These are phyloP conservation scores for Pelargonium citronellum DNA, from an alignment of 441 rosid species.

Conservation along the genomic window DNA sequence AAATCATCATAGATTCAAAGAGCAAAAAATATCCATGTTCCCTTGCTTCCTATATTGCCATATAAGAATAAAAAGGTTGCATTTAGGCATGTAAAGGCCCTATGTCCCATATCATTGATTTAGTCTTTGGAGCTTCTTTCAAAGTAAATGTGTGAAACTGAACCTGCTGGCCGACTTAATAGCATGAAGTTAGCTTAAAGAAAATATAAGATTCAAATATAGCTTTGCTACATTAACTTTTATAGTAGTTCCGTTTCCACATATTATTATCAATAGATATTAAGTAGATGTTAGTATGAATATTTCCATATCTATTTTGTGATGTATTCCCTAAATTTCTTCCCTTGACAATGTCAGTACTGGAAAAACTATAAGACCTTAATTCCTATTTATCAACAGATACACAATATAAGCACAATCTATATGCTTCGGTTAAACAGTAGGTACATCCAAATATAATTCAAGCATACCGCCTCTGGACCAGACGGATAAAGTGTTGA, in stretches of 20 bases:
- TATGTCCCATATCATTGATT: neutral
- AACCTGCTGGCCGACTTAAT: neutral
- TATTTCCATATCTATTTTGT: neutral
- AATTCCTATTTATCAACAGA: neutral
- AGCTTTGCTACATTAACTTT: neutral
- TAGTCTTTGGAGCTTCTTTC: neutral
- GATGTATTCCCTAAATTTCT: neutral
- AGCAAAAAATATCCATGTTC: neutral
- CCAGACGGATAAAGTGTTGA: slow-evolving; percentile 90
- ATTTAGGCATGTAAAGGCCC: neutral
- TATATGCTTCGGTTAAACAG: neutral
- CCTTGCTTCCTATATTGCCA: neutral
- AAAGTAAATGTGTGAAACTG: neutral
- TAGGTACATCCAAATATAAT: neutral
- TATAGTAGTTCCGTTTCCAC: neutral
- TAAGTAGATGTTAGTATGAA: neutral
- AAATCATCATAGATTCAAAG: slow-evolving; percentile 3
- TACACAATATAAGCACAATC: neutral
- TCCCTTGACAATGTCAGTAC: neutral
- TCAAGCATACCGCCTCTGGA: slow-evolving; percentile 70
- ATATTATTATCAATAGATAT: neutral
- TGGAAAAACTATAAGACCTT: neutral
- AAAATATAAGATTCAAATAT: neutral
- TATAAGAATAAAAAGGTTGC: neutral
- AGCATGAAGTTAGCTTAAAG: neutral